Conservation (phyloP, 495 filamentous ascomycete genomes). For the Cetradonia linearis region DNA sequence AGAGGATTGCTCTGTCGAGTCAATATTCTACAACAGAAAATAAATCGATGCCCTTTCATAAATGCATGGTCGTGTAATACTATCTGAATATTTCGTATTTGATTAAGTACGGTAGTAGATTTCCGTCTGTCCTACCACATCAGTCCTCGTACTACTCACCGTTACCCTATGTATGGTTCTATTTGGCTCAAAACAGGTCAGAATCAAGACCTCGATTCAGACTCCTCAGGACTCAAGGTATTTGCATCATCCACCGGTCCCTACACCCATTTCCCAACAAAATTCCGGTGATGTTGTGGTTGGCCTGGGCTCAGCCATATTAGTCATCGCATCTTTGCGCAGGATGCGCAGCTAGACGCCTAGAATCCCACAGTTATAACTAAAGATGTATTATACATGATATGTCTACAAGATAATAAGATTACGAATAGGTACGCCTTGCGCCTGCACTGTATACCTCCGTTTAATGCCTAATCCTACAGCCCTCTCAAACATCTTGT, state of each 20-base stretch:
- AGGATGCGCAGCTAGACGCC: not conserved
- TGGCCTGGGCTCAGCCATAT: not conserved
- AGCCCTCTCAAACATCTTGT: slow-evolving; percentile 49
- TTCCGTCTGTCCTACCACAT: not conserved
- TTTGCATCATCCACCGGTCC: too few relatives aligned
- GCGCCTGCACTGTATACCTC: slow-evolving; percentile 69
- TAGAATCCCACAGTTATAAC: not conserved
- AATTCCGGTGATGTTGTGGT: not conserved
- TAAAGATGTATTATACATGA: not conserved
- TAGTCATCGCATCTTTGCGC: not conserved
- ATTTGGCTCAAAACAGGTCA: not conserved
- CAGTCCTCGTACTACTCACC: not conserved
- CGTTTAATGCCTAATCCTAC: slow-evolving; percentile 60
- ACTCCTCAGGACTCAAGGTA: not conserved
- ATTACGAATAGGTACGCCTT: slow-evolving; percentile 42
- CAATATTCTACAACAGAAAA: too few relatives aligned
- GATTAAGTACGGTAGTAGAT: not conserved
- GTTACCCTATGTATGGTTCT: not conserved
- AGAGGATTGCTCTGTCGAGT: too few relatives aligned
- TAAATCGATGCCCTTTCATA: too few relatives aligned
- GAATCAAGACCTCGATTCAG: too few relatives aligned
- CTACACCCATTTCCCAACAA: not conserved
- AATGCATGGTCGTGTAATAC: too few relatives aligned
- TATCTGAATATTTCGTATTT: too few relatives aligned
- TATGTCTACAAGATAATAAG: slow-evolving; percentile 15